A percentile compares a stretch with the other conserved stretches of the same genome.
These are phyloP conservation scores for Rostrohypoxylon terebratum DNA, from an alignment of 495 filamentous ascomycete species.

Conservation along the genomic window DNA sequence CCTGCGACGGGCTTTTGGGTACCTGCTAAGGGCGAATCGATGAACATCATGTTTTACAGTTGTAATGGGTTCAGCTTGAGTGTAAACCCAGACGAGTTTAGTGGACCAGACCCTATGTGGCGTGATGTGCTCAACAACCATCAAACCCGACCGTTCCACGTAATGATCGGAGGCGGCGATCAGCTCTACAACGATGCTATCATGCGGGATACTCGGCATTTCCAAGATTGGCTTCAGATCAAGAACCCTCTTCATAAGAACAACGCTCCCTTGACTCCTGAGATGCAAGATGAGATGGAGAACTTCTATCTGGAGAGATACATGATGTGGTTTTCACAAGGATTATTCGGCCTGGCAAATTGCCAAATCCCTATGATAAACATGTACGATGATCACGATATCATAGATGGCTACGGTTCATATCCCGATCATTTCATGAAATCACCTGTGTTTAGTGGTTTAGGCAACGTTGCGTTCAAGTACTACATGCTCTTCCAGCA, in stretches of 20 bases:
- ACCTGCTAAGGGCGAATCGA: conserved; percentile 82
- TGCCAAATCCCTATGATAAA: conserved; percentile 98
- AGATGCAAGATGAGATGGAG: conserved; percentile 88
- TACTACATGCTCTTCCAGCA: conserved; percentile 99
- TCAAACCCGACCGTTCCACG: conserved; percentile 93
- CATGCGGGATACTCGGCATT: conserved; percentile 76
- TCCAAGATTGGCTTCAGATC: conserved; percentile 84
- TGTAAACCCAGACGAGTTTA: conserved; percentile 80
- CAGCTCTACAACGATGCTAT: conserved; percentile 95
- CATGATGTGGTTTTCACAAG: conserved; percentile 92
- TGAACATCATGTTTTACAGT: conserved; percentile 99
- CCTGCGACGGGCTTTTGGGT: conserved; percentile 96
- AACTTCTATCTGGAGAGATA: conserved; percentile 88
- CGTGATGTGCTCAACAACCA: conserved; percentile 94
- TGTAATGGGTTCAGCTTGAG: conserved; percentile 94
- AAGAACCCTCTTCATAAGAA: conserved; percentile 85
- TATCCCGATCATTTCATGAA: conserved; percentile 93
- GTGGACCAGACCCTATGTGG: conserved; percentile 96
- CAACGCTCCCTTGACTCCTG: conserved; percentile 73
- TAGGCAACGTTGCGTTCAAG: conserved; percentile 93
- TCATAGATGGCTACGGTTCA: conserved; percentile 95
- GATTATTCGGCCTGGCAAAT: conserved; percentile 89
- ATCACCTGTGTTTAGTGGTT: conserved; percentile 86
- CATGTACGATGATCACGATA: conserved; percentile 97
- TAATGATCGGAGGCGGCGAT: conserved; percentile 97